Percentiles rank a stretch among this genome's conserved stretches.
These are phyloP conservation scores for Epichloe amarillans DNA, from an alignment of 2,329 filamentous ascomycete species.

Conservation along the genomic window DNA sequence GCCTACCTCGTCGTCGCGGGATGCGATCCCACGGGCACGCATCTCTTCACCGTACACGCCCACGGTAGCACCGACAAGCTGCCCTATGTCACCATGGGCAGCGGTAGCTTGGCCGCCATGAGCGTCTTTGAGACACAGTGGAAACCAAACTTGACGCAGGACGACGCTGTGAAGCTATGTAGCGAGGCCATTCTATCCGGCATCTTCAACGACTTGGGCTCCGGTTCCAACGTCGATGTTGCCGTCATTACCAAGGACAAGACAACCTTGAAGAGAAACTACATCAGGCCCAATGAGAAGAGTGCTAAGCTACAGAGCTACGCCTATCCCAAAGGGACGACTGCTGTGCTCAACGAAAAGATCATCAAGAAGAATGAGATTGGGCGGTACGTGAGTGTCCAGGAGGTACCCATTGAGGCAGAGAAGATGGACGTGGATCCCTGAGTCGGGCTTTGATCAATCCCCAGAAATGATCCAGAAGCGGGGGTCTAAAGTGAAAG, in stretches of 20 bases:
- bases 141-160: conserved; percentile 63
- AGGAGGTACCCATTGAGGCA: conserved; percentile 63
- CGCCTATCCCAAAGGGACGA: conserved; percentile 81
- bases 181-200: conserved; percentile 84
- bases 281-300: conserved; percentile 84
- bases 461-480: background rate
- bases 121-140: conserved; percentile 94
- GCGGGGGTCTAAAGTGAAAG: background rate
- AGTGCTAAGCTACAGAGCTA: conserved; percentile 89
- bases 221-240: conserved; percentile 93
- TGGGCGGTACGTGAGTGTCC: conserved; percentile 82
- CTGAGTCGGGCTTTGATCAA: conserved; percentile 16
- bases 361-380: conserved; percentile 90
- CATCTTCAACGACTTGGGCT: conserved; percentile 98
- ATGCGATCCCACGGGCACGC: conserved; percentile 86
- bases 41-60: conserved; percentile 96
- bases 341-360: conserved; percentile 90
- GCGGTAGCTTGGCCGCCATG: conserved; percentile 92
- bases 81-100: conserved; percentile 98
- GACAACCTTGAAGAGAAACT: conserved; percentile 86
- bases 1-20: conserved; percentile 96
- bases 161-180: conserved; percentile 72
- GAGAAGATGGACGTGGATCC: conserved; percentile 59
- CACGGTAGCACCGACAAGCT: conserved; percentile 98
- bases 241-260: conserved; percentile 92